These are phyloP conservation scores for Brasenia schreberi DNA, from an alignment of 164 flowering plant species.

Conservation along the genomic window DNA sequence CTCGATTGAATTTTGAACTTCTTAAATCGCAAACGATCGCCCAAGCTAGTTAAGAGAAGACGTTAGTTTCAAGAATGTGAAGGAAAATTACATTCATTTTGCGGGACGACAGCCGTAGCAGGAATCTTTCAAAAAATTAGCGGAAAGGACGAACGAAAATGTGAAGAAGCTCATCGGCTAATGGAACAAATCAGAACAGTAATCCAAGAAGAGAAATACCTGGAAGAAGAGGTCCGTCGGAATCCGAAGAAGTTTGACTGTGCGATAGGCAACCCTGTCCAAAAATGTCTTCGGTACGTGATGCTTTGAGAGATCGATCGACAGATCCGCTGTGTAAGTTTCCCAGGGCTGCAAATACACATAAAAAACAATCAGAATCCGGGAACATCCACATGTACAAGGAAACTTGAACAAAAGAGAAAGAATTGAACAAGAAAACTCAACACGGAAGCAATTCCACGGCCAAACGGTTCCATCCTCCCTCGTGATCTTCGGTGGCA, in stretches of 20 bases:
- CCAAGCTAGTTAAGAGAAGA: no score
- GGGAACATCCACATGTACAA: not conserved
- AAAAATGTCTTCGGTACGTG: constrained; percentile 66
- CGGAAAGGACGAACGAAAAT: no score
- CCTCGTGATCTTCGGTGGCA: constrained; percentile 34
- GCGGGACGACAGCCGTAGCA: no score
- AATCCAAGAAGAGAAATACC: constrained; percentile 23
- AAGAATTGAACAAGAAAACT: not conserved
- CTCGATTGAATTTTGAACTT: no score
- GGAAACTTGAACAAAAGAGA: not conserved
- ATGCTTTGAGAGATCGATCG: constrained; percentile 77
- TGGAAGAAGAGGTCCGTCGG: constrained; percentile 85
- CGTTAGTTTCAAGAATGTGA: no score
- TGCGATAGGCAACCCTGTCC: constrained; percentile 74
- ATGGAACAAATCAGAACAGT: no score
- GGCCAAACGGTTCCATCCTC: constrained; percentile 80
- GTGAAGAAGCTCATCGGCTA: no score
- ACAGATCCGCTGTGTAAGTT: constrained; percentile 47
- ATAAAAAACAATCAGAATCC: not conserved
- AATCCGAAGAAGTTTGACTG: constrained; percentile 71
- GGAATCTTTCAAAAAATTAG: no score
- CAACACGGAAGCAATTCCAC: constrained; percentile 91
- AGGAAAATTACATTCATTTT: no score
- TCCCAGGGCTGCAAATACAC: constrained; percentile 75
- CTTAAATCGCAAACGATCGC: no score